A percentile compares a stretch with the other conserved stretches of the same genome.
These are phyloP conservation scores for Zalaria sp. DNA, from an alignment of 2,329 filamentous ascomycete genomes.

Conservation along the genomic window DNA sequence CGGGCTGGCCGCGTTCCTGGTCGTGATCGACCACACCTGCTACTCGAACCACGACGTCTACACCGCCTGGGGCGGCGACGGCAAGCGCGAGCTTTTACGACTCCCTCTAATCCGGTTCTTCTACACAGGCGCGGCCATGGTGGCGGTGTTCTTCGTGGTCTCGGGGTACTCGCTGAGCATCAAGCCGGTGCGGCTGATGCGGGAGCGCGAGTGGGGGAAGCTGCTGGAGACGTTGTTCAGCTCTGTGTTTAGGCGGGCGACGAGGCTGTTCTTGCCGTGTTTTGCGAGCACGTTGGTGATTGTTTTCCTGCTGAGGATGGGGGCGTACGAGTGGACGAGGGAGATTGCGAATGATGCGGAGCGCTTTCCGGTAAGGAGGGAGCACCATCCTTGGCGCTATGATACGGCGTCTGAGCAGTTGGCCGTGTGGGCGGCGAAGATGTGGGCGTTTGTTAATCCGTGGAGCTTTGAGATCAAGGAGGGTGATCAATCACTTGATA, in stretches of 20 bases:
- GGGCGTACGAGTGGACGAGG: slow-evolving; percentile 5
- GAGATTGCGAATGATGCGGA: slow-evolving; percentile 5
- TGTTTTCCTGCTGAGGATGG: neutral
- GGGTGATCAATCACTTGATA: neutral
- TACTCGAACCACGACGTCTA: slow-evolving; percentile 1
- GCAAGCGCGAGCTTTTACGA: slow-evolving; percentile 20
- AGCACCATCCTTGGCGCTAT: slow-evolving; percentile 2
- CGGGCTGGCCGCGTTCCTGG: slow-evolving; percentile 6
- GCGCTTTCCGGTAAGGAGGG: slow-evolving; percentile 4
- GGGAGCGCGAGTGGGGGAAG: slow-evolving; percentile 13
- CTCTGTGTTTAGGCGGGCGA: slow-evolving; percentile 8
- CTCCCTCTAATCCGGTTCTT: slow-evolving; percentile 40
- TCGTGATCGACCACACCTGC: slow-evolving; percentile 4
- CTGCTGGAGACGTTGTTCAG: slow-evolving; percentile 9
- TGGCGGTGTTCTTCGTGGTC: slow-evolving; percentile 48
- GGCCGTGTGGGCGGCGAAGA: slow-evolving; percentile 21
- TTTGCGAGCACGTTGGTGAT: slow-evolving; percentile 9
- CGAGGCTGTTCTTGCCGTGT: slow-evolving; percentile 9
- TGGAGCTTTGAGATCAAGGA: neutral
- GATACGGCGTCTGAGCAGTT: slow-evolving; percentile 6
- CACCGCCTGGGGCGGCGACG: slow-evolving; percentile 2
- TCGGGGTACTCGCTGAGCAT: slow-evolving; percentile 46
- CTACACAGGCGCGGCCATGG: slow-evolving; percentile 35
- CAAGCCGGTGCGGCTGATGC: slow-evolving; percentile 10
- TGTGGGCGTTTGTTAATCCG: slow-evolving; percentile 13